Base-by-base conservation (phyloP, 352 stramenopile species). In the Pythium brassicae region DNA sequence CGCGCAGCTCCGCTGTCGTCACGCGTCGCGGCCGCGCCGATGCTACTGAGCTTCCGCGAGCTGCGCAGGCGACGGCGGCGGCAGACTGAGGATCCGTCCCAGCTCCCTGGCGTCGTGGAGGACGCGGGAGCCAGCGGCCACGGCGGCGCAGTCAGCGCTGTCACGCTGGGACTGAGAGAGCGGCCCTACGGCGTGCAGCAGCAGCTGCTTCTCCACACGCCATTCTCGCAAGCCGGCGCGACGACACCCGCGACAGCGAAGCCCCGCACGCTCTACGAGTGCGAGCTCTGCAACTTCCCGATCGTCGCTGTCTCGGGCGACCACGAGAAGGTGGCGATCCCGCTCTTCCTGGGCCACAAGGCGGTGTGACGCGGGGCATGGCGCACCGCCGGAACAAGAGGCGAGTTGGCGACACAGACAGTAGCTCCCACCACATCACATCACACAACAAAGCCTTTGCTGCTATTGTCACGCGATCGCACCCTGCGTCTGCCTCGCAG, bases 211-310 rank as follows among this genome's bases (percentile, higher is more conserved):
- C 47, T 35, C 17, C 17, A 32, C 4, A 26, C 7, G 29, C 26
- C 35, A 8, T 11, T 9, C 14, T 2, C 5, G 14, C 32, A 37
- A 7, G 5, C 32, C 5, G 32, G 32, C 14, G 32, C 32, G 32
- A 37, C 19, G 29, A 26, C 32, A 15, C 17, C 32, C 8, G 14
- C 19, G 29, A 26, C 32, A 15, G n/a, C 20, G 1, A 55, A 50
- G 25, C 46, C 34, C 4, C 76, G 71, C 53, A 60, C 65, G 42
- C 49, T 83, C n/a, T 72, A 67, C 29, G 74, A 80, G 53, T 83
- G 74, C 48, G 57, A 59, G 37, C 47, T 73, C 34, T 83, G 74
- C 57, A 58, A 69, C 14, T 63, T 83, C 51, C 68, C 70, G 19
- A 65, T 80, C 43, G 69, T 58, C 45, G 69, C 66, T 1, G 34